A percentile compares a stretch with the other conserved stretches of the same genome.
phyloP scores from a whole-genome alignment of 495 filamentous ascomycete species.

The Mytilinidion resinicola region DNA sequence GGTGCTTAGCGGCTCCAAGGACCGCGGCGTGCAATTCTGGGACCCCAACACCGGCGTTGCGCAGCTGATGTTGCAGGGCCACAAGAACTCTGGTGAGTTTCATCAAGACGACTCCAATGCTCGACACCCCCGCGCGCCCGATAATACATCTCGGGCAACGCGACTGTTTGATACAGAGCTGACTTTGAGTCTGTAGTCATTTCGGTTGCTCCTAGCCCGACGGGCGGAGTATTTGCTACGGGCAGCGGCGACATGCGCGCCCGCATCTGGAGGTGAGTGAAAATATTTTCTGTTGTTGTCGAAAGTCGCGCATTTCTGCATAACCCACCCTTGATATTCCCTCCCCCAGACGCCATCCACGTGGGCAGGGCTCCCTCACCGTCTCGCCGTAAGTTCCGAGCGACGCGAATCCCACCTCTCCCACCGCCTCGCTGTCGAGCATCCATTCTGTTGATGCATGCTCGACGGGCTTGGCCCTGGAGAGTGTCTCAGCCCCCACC shows the following conservation, averaged over 20 bases:
- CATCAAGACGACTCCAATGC: background rate
- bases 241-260: conserved; percentile 41
- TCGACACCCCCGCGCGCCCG: background rate
- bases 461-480: too few relatives aligned
- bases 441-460: too few relatives aligned
- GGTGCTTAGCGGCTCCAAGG: conserved; percentile 40
- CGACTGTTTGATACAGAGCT: background rate
- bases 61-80: conserved; percentile 41
- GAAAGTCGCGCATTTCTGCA: background rate
- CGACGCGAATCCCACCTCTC: too few relatives aligned
- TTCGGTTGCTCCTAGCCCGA: conserved; percentile 40
- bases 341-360: too few relatives aligned
- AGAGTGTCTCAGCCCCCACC: background rate
- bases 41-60: conserved; percentile 38
- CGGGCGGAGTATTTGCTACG: conserved; percentile 37
- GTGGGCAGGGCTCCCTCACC: too few relatives aligned
- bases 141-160: background rate
- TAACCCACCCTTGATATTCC: too few relatives aligned
- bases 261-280: conserved; percentile 38
- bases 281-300: background rate
- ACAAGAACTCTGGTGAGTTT: conserved; percentile 39
- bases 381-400: too few relatives aligned
- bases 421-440: too few relatives aligned
- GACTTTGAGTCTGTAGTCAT: conserved; percentile 32
- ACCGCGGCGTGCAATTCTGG: conserved; percentile 43